These are phyloP conservation scores for Conoideocrella luteorostrata DNA, from an alignment of 2,329 filamentous ascomycete genomes.

Conservation along the genomic window DNA sequence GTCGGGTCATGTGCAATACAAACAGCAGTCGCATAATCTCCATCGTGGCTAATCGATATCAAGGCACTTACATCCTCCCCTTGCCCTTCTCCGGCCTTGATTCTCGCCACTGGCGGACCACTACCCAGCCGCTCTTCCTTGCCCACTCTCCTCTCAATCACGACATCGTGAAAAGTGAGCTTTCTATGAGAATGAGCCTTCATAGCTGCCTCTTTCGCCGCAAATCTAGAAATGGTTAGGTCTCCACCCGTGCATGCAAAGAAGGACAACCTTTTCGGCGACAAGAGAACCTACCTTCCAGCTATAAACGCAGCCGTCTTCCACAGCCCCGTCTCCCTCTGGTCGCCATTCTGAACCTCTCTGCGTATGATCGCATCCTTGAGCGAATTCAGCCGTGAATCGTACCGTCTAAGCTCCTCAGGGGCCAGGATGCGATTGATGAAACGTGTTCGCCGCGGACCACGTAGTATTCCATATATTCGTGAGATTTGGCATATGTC, in stretches of 20 bases:
- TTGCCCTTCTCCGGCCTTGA: conserved; percentile 23
- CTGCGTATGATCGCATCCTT: neutral
- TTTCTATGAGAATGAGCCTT: conserved; percentile 60
- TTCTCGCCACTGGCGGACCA: conserved; percentile 39
- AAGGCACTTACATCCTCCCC: conserved; percentile 49
- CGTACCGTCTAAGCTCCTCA: conserved; percentile 22
- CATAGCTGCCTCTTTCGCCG: conserved; percentile 68
- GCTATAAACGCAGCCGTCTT: conserved; percentile 29
- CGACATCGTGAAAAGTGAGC: conserved; percentile 57
- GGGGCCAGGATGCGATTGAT: conserved; percentile 40
- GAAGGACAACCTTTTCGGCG: too few species aligned
- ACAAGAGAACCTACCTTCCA: conserved; percentile 22
- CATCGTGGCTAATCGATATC: conserved; percentile 83
- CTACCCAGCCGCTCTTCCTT: conserved; percentile 23
- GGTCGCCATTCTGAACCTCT: neutral
- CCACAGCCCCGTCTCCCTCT: conserved; percentile 20
- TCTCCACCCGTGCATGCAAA: too few species aligned
- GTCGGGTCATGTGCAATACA: conserved; percentile 43
- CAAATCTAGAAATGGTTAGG: conserved; percentile 43
- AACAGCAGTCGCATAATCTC: conserved; percentile 68
- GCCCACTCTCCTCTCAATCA: conserved; percentile 30
- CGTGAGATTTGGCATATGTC: conserved; percentile 70
- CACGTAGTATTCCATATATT: conserved; percentile 51
- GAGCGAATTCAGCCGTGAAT: conserved; percentile 12
- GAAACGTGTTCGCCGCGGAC: conserved; percentile 36